Evolutionary conservation across 208 protist genomes (phyloP).

Genomic region (Leishmania amazonensis): DNA sequence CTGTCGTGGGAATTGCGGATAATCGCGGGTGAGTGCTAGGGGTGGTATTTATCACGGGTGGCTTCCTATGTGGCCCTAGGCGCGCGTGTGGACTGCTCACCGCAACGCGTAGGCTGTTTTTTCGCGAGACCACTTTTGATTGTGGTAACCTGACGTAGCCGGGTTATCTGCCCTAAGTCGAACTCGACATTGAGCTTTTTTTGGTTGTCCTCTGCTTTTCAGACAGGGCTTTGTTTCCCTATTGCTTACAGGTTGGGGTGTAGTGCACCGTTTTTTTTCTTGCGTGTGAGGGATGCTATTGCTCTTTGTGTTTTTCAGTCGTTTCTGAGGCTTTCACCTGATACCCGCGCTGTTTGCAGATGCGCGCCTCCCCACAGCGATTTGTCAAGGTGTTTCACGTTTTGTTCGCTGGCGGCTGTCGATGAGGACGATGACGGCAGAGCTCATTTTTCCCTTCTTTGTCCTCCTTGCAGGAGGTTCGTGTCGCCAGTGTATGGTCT

Average conservation of each 20-base stretch:
- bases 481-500: background rate
- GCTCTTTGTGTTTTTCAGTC: background rate
- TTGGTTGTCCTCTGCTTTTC: background rate
- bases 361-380: background rate
- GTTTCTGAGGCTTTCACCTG: background rate
- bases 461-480: conserved; percentile 6
- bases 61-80: background rate
- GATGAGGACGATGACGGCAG: background rate
- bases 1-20: background rate
- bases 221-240: background rate
- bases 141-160: background rate
- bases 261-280: background rate
- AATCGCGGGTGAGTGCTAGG: too few species aligned
- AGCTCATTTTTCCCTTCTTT: conserved; percentile 3
- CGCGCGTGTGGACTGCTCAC: background rate
- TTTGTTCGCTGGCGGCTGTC: background rate
- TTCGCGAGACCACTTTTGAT: background rate
- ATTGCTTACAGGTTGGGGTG: background rate
- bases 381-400: background rate
- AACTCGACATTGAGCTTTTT: background rate
- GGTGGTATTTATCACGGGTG: background rate
- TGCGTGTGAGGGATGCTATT: background rate
- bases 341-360: background rate
- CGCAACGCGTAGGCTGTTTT: background rate
- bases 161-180: background rate